Evolutionary conservation across 345 rosid species (phyloP), one percentile per base, ranked within the genome.

Genomic region (Moringa oleifera): DNA sequence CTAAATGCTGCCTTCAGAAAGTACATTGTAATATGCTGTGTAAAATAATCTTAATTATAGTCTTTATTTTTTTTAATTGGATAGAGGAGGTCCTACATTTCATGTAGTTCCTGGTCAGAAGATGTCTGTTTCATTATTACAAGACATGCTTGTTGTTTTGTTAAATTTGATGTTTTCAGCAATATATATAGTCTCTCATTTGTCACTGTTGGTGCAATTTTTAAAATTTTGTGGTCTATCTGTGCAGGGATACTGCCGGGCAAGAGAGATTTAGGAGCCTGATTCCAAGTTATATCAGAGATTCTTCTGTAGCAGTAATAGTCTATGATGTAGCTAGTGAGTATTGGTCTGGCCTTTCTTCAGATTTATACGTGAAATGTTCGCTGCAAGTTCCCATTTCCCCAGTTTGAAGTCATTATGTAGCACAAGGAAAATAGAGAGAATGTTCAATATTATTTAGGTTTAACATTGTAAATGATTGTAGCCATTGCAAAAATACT

Each of bases 261-360:
- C 95, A 92, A 66, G 98, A 92, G 85, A 87, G 98, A 58, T 92
- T 92, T 58, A 72, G 98, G 71, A 91, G 98, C 80, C 87, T 89
- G 25, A 91, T 91, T 62, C 98, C 98, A 15, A 92, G 98, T 73
- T 92, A 92, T 65, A 92, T 89, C 51, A 76, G 96, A 77, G 98
- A 89, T 74, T 92, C 98, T 62, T 92, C 98, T 53, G 96, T 92
- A 54, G 98, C 96, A 62, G 96, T 92, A 23, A 85, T 89, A 45
- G 96, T 82, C 63, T 92, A 92, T 73, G 98, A 92, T 72, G 96
- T 92, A 65, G 86, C 96, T 7, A 92, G 98, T 87, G 61, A 85
- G 88, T 36, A 58, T 7, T 1, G 23, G 59, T 62, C 53, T n/a
- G 47, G n/a, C 23, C 41, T 24, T 57, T 51, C 4, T 25, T 63